These are phyloP conservation scores for Aureoboletus auriporus DNA, from an alignment of 768 basidiomycete genomes.

Conservation along the genomic window DNA sequence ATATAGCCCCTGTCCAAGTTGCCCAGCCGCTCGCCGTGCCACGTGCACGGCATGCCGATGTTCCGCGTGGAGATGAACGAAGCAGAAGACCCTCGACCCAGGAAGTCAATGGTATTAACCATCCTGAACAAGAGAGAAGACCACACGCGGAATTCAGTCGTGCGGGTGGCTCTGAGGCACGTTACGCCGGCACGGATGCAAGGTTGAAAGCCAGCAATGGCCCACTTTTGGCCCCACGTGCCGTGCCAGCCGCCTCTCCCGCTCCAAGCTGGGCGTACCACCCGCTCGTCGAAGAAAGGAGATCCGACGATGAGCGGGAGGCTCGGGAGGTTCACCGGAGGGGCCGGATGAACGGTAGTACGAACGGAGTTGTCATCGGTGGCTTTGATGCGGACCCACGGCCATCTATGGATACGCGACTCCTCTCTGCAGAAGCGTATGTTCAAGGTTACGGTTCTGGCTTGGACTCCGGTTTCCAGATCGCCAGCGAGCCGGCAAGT, in stretches of 20 bases:
- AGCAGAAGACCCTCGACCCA: constrained; percentile 10
- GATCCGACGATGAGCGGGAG: constrained; percentile 30
- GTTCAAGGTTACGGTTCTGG: constrained; percentile 33
- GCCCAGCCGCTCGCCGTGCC: constrained; percentile 15
- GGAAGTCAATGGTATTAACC: constrained; percentile 11
- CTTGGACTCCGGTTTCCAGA: constrained; percentile 28
- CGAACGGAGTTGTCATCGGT: constrained; percentile 1
- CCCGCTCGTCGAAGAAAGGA: constrained; percentile 26
- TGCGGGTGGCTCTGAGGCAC: constrained; percentile 4
- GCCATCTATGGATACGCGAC: constrained; percentile 11
- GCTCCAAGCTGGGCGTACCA: constrained; percentile 29
- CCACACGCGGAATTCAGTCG: constrained; percentile 10
- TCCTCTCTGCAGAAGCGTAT: constrained; percentile 36
- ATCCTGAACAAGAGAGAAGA: constrained; percentile 14
- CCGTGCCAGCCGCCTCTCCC: constrained; percentile 21
- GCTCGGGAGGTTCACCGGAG: constrained; percentile 1
- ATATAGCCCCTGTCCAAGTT: constrained; percentile 10
- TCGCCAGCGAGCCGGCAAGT: constrained; percentile 13
- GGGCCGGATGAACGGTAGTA: constrained; percentile 8
- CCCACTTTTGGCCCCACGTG: constrained; percentile 29
- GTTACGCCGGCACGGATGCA: constrained; percentile 8
- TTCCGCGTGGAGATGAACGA: constrained; percentile 21
- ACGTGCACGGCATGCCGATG: constrained; percentile 21
- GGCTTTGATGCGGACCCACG: constrained; percentile 2
- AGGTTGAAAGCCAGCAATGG: constrained; percentile 30